These are phyloP conservation scores for Ensete ventricosum DNA, from an alignment of 176 grass and related monocot genomes.

Conservation along the genomic window DNA sequence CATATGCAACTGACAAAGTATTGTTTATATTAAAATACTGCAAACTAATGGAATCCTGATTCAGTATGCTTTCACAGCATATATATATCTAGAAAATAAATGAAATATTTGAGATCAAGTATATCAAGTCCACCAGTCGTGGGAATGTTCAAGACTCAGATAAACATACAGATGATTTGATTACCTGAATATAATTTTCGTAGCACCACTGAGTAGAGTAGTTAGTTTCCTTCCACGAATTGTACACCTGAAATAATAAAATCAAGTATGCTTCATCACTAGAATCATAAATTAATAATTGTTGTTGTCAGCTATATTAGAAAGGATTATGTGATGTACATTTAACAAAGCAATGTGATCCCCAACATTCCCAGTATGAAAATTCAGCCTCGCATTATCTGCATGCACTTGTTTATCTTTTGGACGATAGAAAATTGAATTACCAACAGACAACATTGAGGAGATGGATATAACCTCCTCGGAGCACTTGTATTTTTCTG, in stretches of 20 bases:
- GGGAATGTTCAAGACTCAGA: background rate
- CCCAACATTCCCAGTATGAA: conserved; percentile 82
- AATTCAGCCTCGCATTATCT: conserved; percentile 83
- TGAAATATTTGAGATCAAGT: too few species aligned
- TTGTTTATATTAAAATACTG: too few species aligned
- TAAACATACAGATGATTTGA: background rate
- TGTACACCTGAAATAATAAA: conserved; percentile 61
- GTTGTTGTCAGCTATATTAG: conserved; percentile 10
- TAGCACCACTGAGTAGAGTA: conserved; percentile 94
- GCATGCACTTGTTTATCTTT: conserved; percentile 98
- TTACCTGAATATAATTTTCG: conserved; percentile 94
- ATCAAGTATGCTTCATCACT: conserved; percentile 12
- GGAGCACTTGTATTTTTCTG: conserved; percentile 86
- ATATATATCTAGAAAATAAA: too few species aligned
- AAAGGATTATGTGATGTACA: conserved; percentile 31
- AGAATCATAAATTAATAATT: conserved; percentile 1
- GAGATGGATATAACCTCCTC: conserved; percentile 75
- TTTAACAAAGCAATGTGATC: conserved; percentile 88
- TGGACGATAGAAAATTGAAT: conserved; percentile 91
- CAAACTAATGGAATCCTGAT: too few species aligned
- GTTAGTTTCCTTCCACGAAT: conserved; percentile 82
- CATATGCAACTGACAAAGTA: too few species aligned
- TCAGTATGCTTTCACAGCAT: too few species aligned
- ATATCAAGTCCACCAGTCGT: too few species aligned
- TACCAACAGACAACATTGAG: conserved; percentile 75